phyloP scores from a whole-genome alignment of 2,329 filamentous ascomycete species.

The Cercospora sojina region DNA sequence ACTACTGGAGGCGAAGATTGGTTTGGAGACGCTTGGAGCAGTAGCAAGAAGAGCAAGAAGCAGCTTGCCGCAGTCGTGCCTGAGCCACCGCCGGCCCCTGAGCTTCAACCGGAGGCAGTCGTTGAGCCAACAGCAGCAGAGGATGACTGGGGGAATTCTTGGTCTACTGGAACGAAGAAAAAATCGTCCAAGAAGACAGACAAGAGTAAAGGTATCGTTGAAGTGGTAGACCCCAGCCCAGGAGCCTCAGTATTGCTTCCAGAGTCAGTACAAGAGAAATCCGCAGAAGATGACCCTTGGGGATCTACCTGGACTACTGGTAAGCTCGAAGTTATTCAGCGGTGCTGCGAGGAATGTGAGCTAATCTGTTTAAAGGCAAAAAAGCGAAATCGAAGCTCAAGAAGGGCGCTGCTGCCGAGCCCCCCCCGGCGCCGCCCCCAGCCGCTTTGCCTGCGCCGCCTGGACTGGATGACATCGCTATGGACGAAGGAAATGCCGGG shows the following conservation, averaged over 20 bases:
- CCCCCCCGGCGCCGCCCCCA: constrained; percentile 34
- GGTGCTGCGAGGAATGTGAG: neutral
- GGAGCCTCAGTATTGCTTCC: constrained; percentile 45
- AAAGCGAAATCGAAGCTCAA: constrained; percentile 57
- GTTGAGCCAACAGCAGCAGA: constrained; percentile 50
- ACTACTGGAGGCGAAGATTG: constrained; percentile 49
- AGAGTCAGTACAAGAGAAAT: constrained; percentile 40
- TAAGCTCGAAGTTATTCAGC: constrained; percentile 12
- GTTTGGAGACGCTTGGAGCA: constrained; percentile 55
- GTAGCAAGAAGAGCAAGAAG: constrained; percentile 53
- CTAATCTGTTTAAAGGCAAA: constrained; percentile 44
- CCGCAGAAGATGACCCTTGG: constrained; percentile 38
- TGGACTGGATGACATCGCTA: constrained; percentile 32
- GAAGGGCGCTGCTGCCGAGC: constrained; percentile 47
- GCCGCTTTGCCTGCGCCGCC: constrained; percentile 35
- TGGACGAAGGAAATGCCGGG: constrained; percentile 36
- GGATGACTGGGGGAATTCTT: constrained; percentile 55
- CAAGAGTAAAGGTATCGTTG: constrained; percentile 45
- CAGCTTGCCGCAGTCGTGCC: constrained; percentile 31
- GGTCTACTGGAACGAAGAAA: constrained; percentile 56
- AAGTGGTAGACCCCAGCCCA: constrained; percentile 37
- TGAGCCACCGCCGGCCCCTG: constrained; percentile 20
- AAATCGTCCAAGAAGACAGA: constrained; percentile 52
- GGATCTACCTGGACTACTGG: constrained; percentile 27
- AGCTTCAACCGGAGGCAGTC: constrained; percentile 45